Evolutionary conservation across 1,284 basidiomycete species (phyloP).

Genomic region (Anthracocystis panici-leucophaei): DNA sequence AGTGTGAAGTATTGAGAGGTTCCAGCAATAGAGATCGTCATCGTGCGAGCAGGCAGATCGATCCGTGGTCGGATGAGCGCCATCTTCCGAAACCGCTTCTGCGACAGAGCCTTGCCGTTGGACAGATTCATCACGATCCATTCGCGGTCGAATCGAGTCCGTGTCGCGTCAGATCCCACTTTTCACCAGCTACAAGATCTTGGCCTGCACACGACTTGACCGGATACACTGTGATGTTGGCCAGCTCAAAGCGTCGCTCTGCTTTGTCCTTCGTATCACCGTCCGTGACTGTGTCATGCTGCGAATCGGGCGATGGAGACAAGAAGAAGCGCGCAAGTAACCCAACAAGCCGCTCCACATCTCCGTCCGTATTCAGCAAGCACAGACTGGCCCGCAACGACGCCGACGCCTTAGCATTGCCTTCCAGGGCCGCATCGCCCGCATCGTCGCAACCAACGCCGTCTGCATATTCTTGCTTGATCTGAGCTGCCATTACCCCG

Average conservation of each 20-base stretch:
- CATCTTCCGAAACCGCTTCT: constrained; percentile 53
- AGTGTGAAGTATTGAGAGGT: neutral
- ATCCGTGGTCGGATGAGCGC: constrained; percentile 52
- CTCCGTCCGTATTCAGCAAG: constrained; percentile 48
- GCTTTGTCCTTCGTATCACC: neutral
- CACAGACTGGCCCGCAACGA: constrained; percentile 51
- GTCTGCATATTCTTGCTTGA: constrained; percentile 48
- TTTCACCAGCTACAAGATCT: constrained; percentile 16
- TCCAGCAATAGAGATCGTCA: constrained; percentile 26
- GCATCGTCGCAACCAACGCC: constrained; percentile 56
- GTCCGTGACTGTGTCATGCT: too few relatives aligned
- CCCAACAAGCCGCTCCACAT: constrained; percentile 44
- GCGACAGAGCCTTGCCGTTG: constrained; percentile 51
- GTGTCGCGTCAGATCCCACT: constrained; percentile 44
- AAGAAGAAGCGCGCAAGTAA: constrained; percentile 51
- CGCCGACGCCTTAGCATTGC: constrained; percentile 14
- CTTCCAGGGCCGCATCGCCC: constrained; percentile 10
- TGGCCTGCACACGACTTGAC: constrained; percentile 60
- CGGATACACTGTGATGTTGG: constrained; percentile 51
- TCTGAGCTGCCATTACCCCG: constrained; percentile 22
- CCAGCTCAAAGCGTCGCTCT: constrained; percentile 22
- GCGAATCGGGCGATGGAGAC: constrained; percentile 12
- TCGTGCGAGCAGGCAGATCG: constrained; percentile 15
- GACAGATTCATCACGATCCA: constrained; percentile 54
- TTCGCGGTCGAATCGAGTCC: constrained; percentile 54